Evolutionary conservation across 2,329 filamentous ascomycete species (phyloP).

Genomic region (Cladosporium sp.): DNA sequence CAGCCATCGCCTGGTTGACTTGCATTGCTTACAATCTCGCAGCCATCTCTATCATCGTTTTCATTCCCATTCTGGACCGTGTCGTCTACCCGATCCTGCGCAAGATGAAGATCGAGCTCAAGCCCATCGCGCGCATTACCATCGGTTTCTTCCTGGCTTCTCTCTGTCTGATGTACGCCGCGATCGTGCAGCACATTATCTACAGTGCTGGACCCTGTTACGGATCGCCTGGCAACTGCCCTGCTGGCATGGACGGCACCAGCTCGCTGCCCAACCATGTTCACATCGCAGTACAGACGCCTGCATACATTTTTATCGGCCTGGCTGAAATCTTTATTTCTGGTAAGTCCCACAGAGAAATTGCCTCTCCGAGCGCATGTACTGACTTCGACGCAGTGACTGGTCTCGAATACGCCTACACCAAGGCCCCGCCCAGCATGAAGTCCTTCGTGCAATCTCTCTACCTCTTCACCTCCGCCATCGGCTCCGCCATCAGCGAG

Average conservation of each 20-base stretch:
- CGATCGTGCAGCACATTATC: slow-evolving; percentile 51
- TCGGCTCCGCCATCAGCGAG: slow-evolving; percentile 55
- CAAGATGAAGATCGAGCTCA: slow-evolving; percentile 35
- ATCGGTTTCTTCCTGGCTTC: slow-evolving; percentile 49
- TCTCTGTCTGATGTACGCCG: slow-evolving; percentile 49
- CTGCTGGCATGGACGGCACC: slow-evolving; percentile 28
- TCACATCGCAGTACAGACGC: slow-evolving; percentile 41
- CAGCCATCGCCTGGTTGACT: neutral
- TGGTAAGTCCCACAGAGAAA: neutral
- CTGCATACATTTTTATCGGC: slow-evolving; percentile 42
- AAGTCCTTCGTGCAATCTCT: slow-evolving; percentile 42
- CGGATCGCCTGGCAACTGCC: slow-evolving; percentile 30
- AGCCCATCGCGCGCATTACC: slow-evolving; percentile 49
- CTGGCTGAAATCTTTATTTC: slow-evolving; percentile 40
- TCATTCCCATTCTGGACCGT: slow-evolving; percentile 42
- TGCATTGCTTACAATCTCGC: neutral
- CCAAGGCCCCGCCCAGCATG: slow-evolving; percentile 42
- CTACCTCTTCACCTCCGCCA: slow-evolving; percentile 50
- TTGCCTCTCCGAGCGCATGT: neutral
- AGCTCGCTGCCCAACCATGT: slow-evolving; percentile 35
- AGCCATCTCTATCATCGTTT: slow-evolving; percentile 37
- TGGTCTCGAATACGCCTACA: slow-evolving; percentile 43
- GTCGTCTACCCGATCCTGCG: slow-evolving; percentile 42
- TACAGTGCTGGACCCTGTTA: slow-evolving; percentile 50
- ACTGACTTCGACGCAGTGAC: slow-evolving; percentile 30